A percentile compares a stretch with the other conserved stretches of the same genome.
Evolutionary conservation across 805 yeast genomes (phyloP).

Genomic region (Diddensiella transvaalensis): DNA sequence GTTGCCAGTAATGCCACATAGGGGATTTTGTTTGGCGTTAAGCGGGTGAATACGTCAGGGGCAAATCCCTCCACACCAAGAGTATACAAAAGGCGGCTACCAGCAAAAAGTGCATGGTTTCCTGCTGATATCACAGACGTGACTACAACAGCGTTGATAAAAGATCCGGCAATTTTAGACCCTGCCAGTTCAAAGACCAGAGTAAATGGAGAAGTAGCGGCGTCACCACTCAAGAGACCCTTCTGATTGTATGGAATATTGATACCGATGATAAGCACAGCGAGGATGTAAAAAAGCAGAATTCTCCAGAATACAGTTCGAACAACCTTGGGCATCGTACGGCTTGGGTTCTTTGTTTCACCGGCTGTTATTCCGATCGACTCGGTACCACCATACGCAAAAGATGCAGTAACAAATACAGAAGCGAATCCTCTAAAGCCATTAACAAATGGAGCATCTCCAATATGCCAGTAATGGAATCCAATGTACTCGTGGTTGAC

Average conservation of each 20-base stretch:
- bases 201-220: conserved; percentile 46
- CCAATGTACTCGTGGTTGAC: conserved; percentile 49
- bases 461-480: conserved; percentile 50
- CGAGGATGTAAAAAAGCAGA: conserved; percentile 48
- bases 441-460: conserved; percentile 41
- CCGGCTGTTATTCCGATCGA: conserved; percentile 57
- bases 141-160: conserved; percentile 56
- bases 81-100: conserved; percentile 58
- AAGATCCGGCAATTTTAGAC: conserved; percentile 44
- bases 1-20: conserved; percentile 46
- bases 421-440: conserved; percentile 44
- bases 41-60: conserved; percentile 47
- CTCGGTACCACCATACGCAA: conserved; percentile 58
- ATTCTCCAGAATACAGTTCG: conserved; percentile 55
- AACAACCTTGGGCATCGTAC: conserved; percentile 56
- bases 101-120: conserved; percentile 62
- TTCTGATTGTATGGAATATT: conserved; percentile 57
- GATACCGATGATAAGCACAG: conserved; percentile 55
- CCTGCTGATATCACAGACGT: conserved; percentile 63
- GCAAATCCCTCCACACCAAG: conserved; percentile 59
- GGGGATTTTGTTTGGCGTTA: conserved; percentile 50
- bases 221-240: conserved; percentile 37
- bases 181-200: conserved; percentile 44
- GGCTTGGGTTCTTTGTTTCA: conserved; percentile 56
- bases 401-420: conserved; percentile 55